Percentiles rank a stretch among this genome's conserved stretches.
Conservation (phyloP, 768 basidiomycete species). For the Auricularia heimuer region DNA sequence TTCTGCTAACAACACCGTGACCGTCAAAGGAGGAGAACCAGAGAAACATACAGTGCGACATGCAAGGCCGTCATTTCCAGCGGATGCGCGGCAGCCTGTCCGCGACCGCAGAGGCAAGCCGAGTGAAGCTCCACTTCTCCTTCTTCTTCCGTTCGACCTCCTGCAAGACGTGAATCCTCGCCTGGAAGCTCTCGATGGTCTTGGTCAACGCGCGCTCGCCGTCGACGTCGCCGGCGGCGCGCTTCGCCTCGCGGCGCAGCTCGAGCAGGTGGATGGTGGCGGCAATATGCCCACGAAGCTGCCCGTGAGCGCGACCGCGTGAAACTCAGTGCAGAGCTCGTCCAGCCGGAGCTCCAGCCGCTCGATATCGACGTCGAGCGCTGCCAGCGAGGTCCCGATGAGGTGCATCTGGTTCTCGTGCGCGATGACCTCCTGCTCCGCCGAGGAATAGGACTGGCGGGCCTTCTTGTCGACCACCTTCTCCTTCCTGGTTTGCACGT, state of each 20-base stretch:
- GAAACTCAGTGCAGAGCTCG: background rate
- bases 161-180: background rate
- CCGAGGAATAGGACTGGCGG: slow-evolving; percentile 10
- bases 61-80: background rate
- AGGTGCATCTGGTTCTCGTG: background rate
- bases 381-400: background rate
- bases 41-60: too few relatives aligned
- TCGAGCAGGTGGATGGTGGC: background rate
- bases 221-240: background rate
- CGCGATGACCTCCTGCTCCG: background rate
- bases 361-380: background rate
- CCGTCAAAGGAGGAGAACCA: too few relatives aligned
- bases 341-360: background rate
- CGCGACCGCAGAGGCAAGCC: background rate
- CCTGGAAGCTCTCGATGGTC: background rate
- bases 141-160: background rate
- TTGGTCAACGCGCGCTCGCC: background rate
- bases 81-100: background rate
- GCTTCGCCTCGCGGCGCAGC: background rate
- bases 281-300: background rate
- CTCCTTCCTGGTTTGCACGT: slow-evolving; percentile 5
- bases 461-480: slow-evolving; percentile 8
- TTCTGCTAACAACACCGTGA: too few relatives aligned
- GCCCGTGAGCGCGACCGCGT: background rate
- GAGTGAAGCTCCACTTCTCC: background rate